These are phyloP conservation scores for Fomitopsis palustris DNA, from an alignment of 1,284 basidiomycete species.

Conservation along the genomic window DNA sequence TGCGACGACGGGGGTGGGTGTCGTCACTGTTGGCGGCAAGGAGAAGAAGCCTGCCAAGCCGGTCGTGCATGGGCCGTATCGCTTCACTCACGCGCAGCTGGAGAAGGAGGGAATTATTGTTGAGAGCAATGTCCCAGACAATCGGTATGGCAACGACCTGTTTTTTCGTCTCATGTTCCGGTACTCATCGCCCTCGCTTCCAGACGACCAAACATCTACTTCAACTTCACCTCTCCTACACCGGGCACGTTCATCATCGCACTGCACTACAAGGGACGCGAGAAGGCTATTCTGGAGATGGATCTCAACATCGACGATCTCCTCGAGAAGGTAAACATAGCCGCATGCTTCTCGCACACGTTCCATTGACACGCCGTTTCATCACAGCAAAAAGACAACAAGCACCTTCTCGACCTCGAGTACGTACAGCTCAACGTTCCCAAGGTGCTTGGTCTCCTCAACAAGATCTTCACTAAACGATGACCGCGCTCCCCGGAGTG, in stretches of 20 bases:
- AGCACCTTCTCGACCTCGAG: constrained; percentile 92
- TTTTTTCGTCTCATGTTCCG: background rate
- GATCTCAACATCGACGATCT: constrained; percentile 99
- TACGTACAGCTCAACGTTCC: constrained; percentile 97
- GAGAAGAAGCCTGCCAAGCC: constrained; percentile 90
- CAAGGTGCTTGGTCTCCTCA: constrained; percentile 87
- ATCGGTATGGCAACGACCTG: constrained; percentile 58
- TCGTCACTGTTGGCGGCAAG: constrained; percentile 94
- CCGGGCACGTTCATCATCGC: constrained; percentile 99
- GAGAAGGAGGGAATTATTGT: constrained; percentile 99
- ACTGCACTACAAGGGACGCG: constrained; percentile 97
- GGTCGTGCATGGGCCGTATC: constrained; percentile 90
- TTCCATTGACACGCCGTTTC: background rate
- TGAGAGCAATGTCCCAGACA: constrained; percentile 98
- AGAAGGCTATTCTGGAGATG: constrained; percentile 99
- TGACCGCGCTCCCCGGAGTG: constrained; percentile 31
- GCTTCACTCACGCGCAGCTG: constrained; percentile 96
- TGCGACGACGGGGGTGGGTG: constrained; percentile 83
- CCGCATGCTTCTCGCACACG: constrained; percentile 7
- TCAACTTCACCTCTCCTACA: constrained; percentile 96
- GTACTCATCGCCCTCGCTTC: background rate
- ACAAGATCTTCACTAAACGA: constrained; percentile 88
- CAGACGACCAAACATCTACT: constrained; percentile 96
- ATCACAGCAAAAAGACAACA: constrained; percentile 94
- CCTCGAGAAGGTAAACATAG: constrained; percentile 78